Evolutionary conservation across 495 filamentous ascomycete species (phyloP), one percentile per base, ranked within the genome.

Genomic region (Hyaloscypha bicolor): DNA sequence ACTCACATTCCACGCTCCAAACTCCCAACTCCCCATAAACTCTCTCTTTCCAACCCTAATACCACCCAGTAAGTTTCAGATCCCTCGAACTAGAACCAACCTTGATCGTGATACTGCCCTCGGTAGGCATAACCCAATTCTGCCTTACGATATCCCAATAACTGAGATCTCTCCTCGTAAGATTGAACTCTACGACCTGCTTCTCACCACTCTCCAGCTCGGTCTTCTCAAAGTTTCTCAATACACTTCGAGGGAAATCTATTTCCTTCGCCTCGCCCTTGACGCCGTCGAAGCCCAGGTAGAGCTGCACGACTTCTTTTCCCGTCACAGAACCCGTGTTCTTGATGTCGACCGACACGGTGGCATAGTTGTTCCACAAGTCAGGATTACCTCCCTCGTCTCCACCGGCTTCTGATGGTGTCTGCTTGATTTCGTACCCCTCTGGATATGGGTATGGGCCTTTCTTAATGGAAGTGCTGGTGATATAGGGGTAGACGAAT

Each of bases 401-500:
- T 62, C 94, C 92, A 63, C 93, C 91, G 6, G 93, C 92, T 4
- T 81, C 80, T 22, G 90, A 94, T 16, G 77, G 83, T 0, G 77
- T 72, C 55, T 84, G 81, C 21, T 76, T 76, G 14, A 78, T 77
- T 45, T 83, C 74, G 75, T 94, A 96, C 4, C 90, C 92, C 0
- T 85, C 79, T 1, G 93, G 93, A 68, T 93, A 96, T 0, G 83
- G 83, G 67, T 92, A 91, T 2, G 78, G 77, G n/a, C 79, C 80
- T 0, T 77, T 59, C 14, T 81, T 82, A 57, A 90, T 80, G 29
- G 88, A 85, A 35, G 86, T 78, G 33, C 75, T 75, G 21, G 71
- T 62, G 21, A 97, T 84, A 72, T 97, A 99, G 0, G 95, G 93
- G 73, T 99, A 98, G 66, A 99, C 85, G 75, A 93, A 96, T 72